Base-by-base conservation (phyloP, 2,329 filamentous ascomycete species). In the Epichloe scottii region DNA sequence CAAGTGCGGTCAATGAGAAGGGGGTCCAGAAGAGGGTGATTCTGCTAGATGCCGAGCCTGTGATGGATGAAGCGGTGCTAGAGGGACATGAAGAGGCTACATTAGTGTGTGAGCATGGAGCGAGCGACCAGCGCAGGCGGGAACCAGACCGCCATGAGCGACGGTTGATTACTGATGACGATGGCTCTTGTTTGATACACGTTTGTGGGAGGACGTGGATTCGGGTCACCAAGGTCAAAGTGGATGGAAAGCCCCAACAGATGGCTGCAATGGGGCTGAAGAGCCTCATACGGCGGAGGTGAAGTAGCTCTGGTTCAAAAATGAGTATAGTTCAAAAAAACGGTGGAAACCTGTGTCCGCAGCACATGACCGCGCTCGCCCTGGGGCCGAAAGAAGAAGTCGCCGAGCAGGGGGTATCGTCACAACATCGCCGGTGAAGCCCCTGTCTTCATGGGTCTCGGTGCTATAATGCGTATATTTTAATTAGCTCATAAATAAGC, bases 21-120 rank as follows among this genome's bases (percentile, higher is more conserved):
- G 60, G 59, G 0, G 50, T 53, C 4, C 42, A 19, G 8, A 68
- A 64, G 55, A 65, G 72, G 21, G 55, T 73, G 10, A 68, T 76
- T 40, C 54, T 77, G 5, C 61, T 66, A 23, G 62, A 67, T 12
- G 56, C 65, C 0, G 61, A 63, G 50, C 54, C 56, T 2, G 57
- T 63, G n/a, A 21, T 48, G 11, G 45, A 17, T 3, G 52, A 48
- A 1, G 57, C 58, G 11, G 21, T 21, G 23, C 15, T 11, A 4
- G 34, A 45, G 17, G 8, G 5, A 21, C 11, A 51, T 49, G 14
- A 30, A 21, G 2, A 46, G 34, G 50, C 37, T 2, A 50, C 44
- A 17, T n/a, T 62, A 4, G 23, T 51, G 4, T 61, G 66, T 39
- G 43, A 55, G 23, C 44, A 56, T n/a, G 53, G 33, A 10, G 33